A percentile compares a stretch with the other conserved stretches of the same genome.
Conservation (phyloP, 1,284 basidiomycete species). For the Fereydounia khargensis region DNA sequence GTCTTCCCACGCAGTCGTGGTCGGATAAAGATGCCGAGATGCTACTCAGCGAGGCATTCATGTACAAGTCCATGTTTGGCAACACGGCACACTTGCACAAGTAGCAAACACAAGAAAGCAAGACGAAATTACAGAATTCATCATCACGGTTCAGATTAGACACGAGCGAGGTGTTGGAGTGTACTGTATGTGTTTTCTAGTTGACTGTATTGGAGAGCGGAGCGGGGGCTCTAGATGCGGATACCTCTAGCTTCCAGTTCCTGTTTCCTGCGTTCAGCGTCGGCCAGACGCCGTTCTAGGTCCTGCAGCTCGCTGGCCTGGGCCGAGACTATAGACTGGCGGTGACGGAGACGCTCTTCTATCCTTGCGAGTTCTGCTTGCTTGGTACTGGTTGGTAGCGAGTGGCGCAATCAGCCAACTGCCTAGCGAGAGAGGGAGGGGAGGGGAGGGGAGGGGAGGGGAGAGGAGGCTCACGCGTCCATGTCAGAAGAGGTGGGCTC, state of each 20-base stretch:
- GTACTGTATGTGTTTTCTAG: no score
- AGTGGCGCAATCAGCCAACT: not conserved
- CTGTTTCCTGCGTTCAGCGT: constrained; percentile 39
- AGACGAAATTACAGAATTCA: not conserved
- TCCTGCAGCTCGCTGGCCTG: constrained; percentile 46
- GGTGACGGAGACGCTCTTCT: constrained; percentile 38
- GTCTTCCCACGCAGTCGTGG: constrained; percentile 91
- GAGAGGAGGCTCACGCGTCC: constrained; percentile 33
- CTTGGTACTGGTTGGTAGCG: not conserved
- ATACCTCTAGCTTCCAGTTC: constrained; percentile 36
- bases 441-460: not conserved
- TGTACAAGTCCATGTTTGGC: constrained; percentile 60
- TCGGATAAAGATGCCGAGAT: constrained; percentile 92
- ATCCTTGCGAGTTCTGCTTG: constrained; percentile 26
- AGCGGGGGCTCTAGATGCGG: constrained; percentile 8
- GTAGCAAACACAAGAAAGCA: constrained; percentile 1
- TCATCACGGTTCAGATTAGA: not conserved
- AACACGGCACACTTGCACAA: constrained; percentile 52
- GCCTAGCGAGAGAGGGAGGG: constrained; percentile 1
- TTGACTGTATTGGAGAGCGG: no score
- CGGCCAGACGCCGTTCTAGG: constrained; percentile 43
- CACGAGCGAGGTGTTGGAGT: no score
- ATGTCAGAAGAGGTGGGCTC: constrained; percentile 44
- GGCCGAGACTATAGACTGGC: constrained; percentile 34
- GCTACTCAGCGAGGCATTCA: constrained; percentile 91